Base-by-base conservation (phyloP, 2,329 filamentous ascomycete species). In the Pyricularia sp. region DNA sequence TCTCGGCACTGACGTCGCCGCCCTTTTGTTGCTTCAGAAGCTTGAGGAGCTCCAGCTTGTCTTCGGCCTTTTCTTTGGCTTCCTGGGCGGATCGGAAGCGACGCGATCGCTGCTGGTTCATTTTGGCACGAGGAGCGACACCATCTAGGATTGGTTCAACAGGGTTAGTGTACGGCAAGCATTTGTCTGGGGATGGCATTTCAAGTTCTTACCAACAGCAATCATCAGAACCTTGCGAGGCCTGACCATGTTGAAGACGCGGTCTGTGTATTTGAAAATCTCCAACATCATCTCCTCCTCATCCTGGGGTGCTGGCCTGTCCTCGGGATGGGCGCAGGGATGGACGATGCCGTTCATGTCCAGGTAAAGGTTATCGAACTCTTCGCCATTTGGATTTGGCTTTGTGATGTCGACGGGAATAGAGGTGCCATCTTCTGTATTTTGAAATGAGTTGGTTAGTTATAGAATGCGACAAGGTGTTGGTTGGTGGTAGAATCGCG, bases 271-370 rank as follows among this genome's bases (percentile, higher is more conserved):
- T 73, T 89, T 91, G 81, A 99, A 99, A 67, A 99, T 88, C 73
- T 96, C 96, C 71, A 97, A 75, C 94, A 99, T 99, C 94, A 99
- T 99, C 78, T 97, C 94, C 75, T 96, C 91, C 79, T 99, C 94
- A 67, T 94, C 93, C 72, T 88, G 89, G 12, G 94, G 94, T 4
- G 94, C 86, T 1, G 94, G 92, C 68, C 87, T 86, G 72, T 97
- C 93, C 75, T 99, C 94, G 0, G 94, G 94, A 78, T 99, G 94
- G 61, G 93, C 96, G 78, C 94, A 99, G 35, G 96, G 96, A 80
- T 99, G 94, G 49, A 99, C 94, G 70, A 99, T 99, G 74, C 94
- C 96, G 76, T 99, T 99, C 93, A 99, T 97, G 73, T 99, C 94
- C 68, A 99, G 85, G 73, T 99, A 99, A 6, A 99, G 81, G 72